Base-by-base conservation (phyloP, 495 filamentous ascomycete genomes). In the Talaromyces nanjingensis region DNA sequence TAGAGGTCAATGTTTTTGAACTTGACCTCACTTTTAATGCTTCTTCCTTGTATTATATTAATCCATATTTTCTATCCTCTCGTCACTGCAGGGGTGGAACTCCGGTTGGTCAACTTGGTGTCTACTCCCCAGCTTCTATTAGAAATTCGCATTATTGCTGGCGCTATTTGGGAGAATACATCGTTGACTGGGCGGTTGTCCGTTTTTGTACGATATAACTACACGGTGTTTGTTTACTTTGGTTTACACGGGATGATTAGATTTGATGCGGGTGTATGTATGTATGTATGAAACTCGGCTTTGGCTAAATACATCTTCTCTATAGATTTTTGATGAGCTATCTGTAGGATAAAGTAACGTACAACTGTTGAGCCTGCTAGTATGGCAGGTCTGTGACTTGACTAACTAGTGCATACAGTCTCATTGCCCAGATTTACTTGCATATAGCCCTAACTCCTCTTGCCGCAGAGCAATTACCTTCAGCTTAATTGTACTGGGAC, bases 21-120 rank as follows among this genome's bases (percentile, higher is more conserved):
- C 5, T 22, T 20, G 18, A 20, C 27, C 34, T 57, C 18, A 34
- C 25, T 58, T 9, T 29, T 45, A 59, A 62, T 49, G 6, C 63
- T 65, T 52, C 53, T 59, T 64, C 52, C 27, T 22, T 59, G 56
- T 59, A 59, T 37, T 68, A 68, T 53, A 68, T 47, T 64, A 66
- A 34, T 58, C 49, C 8, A 31, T 47, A 62, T 63, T 60, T 45
- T 34, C 52, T 14, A 18, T 60, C 54, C 42, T 24, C 52, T 18
- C 7, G 29, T 18, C 24, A 34, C 12, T 16, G 31, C 31, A 37
- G 31, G 52, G 52, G 1, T 55, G 24, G 20, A 24, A 25, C 25
- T 55, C 45, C 45, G 12, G 20, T 55, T 55, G 52, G 52, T 55
- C 20, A 20, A 29, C 24, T 20, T 55, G 52, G 52, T 42, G 25